Evolutionary conservation across 2,329 filamentous ascomycete genomes (phyloP), one percentile per base, ranked within the genome.

Genomic region (Lasiodiplodia citricola): DNA sequence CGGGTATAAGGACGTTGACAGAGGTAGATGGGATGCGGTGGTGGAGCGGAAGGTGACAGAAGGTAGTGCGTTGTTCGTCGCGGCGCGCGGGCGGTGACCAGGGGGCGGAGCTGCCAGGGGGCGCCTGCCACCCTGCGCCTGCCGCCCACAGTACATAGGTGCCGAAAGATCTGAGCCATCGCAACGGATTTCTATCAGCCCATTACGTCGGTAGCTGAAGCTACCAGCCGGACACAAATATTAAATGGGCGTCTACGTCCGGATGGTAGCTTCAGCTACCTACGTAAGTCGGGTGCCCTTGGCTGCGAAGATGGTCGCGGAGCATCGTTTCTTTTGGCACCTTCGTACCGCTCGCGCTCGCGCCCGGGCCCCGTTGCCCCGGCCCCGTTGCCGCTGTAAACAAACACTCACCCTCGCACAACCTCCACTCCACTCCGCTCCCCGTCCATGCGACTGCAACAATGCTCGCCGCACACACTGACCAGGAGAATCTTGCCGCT

Each of bases 401-500:
- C 65, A 57, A 28, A 28, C 28, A 37, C 35, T 37, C 56, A 4
- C 23, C 23, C 56, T 37, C 56, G 47, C 57, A 35, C 47, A 47
- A n/a, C 47, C 8, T 35, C 41, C 25, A 11, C 38, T 66, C 58
- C 73, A 71, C 74, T 73, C 75, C 72, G 78, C 28, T 28, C 28
- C 28, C 28, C 28, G 70, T 77, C 74, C n/a, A 16, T 23, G 47
- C 13, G 16, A 69, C 38, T 74, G 74, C 73, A 75, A 83, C 71
- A 69, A 97, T 94, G 93, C 85, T 93, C 77, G 92, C 92, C 70
- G 86, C 91, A 76, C 80, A 78, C 37, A 88, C 90, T 74, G 92
- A 97, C 80, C 93, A 97, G 82, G 94, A 97, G 81, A 97, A 97
- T 81, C 82, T 93, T 79, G 87, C 93, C 75, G 90, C 93, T 78